These are phyloP conservation scores for Afroboletus lepidellus DNA, from an alignment of 1,284 basidiomycete genomes.

Conservation along the genomic window DNA sequence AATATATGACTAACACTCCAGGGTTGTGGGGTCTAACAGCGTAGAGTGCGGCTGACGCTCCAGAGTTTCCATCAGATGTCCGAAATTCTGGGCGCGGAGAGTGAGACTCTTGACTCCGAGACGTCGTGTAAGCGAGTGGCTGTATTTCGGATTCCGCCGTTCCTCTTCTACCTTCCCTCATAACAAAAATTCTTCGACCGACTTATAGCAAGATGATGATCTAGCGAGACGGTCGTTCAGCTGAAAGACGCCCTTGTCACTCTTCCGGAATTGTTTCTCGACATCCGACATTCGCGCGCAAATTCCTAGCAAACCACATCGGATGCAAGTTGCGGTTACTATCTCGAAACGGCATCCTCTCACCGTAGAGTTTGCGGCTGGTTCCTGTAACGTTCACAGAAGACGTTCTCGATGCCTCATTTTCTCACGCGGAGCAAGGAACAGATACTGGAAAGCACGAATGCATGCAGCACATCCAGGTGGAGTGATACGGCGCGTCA, in stretches of 20 bases:
- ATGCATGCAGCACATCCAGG: not conserved
- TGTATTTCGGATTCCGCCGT: too few species aligned
- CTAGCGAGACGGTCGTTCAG: not conserved
- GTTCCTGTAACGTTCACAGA: not conserved
- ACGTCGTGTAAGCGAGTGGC: too few species aligned
- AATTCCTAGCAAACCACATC: not conserved
- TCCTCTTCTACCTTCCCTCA: not conserved
- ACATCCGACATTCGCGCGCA: not conserved
- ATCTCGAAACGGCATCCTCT: not conserved
- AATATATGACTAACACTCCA: too few species aligned
- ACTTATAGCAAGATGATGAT: not conserved
- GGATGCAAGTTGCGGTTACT: not conserved
- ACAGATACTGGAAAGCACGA: not conserved
- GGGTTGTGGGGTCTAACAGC: too few species aligned
- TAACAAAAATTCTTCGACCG: not conserved
- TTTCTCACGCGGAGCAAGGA: slow-evolving; percentile 8
- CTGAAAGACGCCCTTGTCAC: not conserved
- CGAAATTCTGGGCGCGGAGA: too few species aligned
- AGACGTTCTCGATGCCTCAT: not conserved
- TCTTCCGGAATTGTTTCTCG: not conserved
- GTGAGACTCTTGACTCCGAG: too few species aligned
- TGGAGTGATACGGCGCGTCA: not conserved
- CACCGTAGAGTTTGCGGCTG: not conserved
- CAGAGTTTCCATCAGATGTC: too few species aligned
- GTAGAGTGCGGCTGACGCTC: too few species aligned